Conservation (phyloP, 257 asterid species). For the Capsicum pubescens region DNA sequence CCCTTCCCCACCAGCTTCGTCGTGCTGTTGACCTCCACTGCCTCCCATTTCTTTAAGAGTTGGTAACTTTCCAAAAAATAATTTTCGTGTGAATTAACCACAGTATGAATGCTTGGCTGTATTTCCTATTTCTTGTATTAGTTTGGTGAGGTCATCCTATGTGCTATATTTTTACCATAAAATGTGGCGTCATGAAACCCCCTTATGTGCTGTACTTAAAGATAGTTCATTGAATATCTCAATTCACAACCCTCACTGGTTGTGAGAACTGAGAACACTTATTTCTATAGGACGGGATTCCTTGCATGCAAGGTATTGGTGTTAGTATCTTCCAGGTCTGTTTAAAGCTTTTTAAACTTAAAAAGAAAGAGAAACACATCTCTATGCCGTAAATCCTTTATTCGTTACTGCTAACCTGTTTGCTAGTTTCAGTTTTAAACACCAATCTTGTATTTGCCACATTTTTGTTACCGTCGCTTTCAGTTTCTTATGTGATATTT, state of each 20-base stretch:
- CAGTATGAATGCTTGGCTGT: neutral
- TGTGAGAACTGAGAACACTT: neutral
- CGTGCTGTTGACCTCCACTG: neutral
- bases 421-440: neutral
- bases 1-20: neutral
- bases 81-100: neutral
- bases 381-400: neutral
- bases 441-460: neutral
- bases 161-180: slow-evolving; percentile 4
- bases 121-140: neutral
- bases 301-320: neutral
- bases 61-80: neutral
- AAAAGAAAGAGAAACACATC: neutral
- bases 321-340: neutral
- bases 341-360: neutral
- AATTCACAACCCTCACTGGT: neutral
- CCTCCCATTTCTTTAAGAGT: neutral
- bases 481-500: neutral
- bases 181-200: neutral
- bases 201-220: neutral
- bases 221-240: neutral
- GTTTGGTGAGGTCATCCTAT: slow-evolving; percentile 2
- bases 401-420: neutral
- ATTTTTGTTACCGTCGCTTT: slow-evolving; percentile 6
- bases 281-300: neutral